Evolutionary conservation across 129 eudicot species (phyloP), one percentile per base, ranked within the genome.

Genomic region (Helianthus tuberosus): DNA sequence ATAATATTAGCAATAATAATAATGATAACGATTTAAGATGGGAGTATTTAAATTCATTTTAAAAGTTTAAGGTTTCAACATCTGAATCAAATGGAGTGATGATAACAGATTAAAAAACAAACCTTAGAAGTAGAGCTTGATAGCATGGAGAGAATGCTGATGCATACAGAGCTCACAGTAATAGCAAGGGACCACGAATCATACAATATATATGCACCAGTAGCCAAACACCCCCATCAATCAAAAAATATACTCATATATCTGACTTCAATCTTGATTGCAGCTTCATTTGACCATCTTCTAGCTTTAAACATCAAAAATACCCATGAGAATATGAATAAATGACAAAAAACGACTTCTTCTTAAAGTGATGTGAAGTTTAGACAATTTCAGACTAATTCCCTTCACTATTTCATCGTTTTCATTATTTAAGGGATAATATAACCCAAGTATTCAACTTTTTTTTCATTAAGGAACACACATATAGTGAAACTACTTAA

Each of bases 171-270:
- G 72, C 92, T 89, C 23, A 89, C 96, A 8, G 92, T 87, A 92
- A 89, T 89, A 9, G 96, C 96, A 32, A 92, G 96, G 58, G 96
- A 89, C 96, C 96, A 89, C 3, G 96, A 87, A 81, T 89, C 96
- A 66, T 89, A 89, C 81, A 89, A 81, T 58, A 89, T 89, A 83
- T 89, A 92, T 89, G 92, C 72, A 77, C 41, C 59, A 43, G 15
- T 32, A 54, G 38, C 64, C n/a, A 71, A 75, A 59, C 39, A 6
- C n/a, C 8, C 64, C 8, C 64, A 64, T 39, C 68, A 64, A 64
- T 64, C 68, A 64, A 64, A 6, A 36, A 36, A 36, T 7, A 63
- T 63, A 60, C 29, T 27, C 39, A 10, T 25, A 32, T 44, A 61
- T 32, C 46, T 13, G 11, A 29, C 16, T 25, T 7, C 13, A 11